Evolutionary conservation across 2,329 filamentous ascomycete genomes (phyloP), one percentile per base, ranked within the genome.

Genomic region (Aspergillus nomiae): DNA sequence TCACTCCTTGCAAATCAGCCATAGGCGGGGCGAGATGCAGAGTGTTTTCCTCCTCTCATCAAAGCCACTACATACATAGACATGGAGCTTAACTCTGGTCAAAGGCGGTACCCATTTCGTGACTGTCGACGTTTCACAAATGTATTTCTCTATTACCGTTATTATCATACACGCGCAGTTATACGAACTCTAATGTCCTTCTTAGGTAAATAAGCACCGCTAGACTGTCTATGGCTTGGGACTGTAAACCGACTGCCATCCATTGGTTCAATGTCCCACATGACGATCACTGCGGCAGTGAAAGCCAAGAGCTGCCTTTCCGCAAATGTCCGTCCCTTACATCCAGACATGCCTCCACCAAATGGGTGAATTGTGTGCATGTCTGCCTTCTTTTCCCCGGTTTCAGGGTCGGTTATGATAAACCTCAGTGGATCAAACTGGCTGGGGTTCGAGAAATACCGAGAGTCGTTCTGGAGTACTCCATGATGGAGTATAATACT

Each of bases 191-290:
- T 81, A 9, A 86, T 75, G 68, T 87, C 83, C 16, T 77, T 77
- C 51, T 74, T 79, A 11, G 86, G 86, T 61, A 81, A 76, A 67
- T 82, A 84, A 16, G 86, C 80, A 2, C 80, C 82, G 59, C 79
- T 82, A 7, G 82, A 82, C 65, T 78, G 81, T 68, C 71, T 78
- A 70, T 81, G 80, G 46, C 74, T 76, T 0, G 87, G 87, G 50
- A 88, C 77, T 21, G 77, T 77, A 81, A 86, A 87, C 0, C 74
- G 76, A 8, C 75, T 76, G 19, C 79, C 78, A 55, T 73, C 73
- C 0, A 75, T 78, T 0, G 84, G 79, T 59, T 83, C 76, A 62
- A 88, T 81, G 50, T 88, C 83, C 85, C 86, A 89, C 68, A 86
- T 78, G 7, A 80, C 76, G 24, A 88, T 69, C 26, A 88, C 80